Conservation (phyloP, 257 asterid genomes). For the Solanum dulcamara region DNA sequence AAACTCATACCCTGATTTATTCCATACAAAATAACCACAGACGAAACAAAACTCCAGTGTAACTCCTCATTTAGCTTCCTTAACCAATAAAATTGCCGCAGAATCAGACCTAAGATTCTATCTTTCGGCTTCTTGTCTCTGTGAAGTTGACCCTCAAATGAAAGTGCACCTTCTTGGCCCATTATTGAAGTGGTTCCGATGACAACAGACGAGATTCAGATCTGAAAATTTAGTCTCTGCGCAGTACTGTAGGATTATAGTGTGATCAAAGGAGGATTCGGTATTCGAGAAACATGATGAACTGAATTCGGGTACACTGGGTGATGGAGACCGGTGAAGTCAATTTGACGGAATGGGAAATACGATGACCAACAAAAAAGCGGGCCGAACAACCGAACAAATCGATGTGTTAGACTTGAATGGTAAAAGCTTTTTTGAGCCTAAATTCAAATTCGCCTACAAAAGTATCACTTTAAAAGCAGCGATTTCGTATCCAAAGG, state of each 20-base stretch:
- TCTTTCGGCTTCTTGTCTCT: conserved; percentile 7
- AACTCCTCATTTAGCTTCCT: conserved; percentile 36
- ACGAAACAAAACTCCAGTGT: conserved; percentile 43
- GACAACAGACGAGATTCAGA: neutral
- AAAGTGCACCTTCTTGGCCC: conserved; percentile 28
- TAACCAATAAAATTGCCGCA: conserved; percentile 49
- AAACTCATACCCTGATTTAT: conserved; percentile 50
- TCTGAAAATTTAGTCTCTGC: neutral
- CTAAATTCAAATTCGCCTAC: too few species aligned
- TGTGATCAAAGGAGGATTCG: neutral
- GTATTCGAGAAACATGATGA: neutral
- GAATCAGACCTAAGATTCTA: conserved; percentile 13
- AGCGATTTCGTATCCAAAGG: too few species aligned
- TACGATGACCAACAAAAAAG: neutral
- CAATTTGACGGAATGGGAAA: neutral
- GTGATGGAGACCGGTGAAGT: neutral
- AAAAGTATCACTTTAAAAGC: too few species aligned
- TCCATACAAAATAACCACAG: conserved; percentile 48
- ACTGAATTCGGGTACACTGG: neutral
- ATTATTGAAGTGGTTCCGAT: neutral
- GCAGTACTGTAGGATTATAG: neutral
- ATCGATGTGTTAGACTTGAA: neutral
- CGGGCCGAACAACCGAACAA: neutral
- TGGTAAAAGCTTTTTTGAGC: too few species aligned
- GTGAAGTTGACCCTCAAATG: conserved; percentile 11